phyloP scores from a whole-genome alignment of 768 basidiomycete species.

The Mycena sanguinolenta region DNA sequence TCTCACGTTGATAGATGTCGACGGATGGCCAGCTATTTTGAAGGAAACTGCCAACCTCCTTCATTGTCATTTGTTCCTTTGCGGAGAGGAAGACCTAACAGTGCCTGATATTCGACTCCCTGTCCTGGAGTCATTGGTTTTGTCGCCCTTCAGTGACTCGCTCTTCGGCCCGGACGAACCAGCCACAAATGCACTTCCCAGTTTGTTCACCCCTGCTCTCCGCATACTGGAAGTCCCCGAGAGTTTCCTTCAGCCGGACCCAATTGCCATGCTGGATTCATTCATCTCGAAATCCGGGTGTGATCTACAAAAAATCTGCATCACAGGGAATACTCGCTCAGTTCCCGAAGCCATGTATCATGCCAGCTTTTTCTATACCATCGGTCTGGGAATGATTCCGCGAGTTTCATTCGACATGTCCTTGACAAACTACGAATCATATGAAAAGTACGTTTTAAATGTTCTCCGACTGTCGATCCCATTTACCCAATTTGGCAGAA shows the following conservation, averaged over 20 bases:
- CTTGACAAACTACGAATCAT: not conserved
- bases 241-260: not conserved
- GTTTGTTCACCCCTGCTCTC: not conserved
- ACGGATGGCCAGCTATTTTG: not conserved
- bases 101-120: too few relatives aligned
- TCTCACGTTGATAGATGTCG: not conserved
- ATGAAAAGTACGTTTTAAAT: not conserved
- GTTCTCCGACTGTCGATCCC: too few relatives aligned
- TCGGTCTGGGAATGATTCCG: too few relatives aligned
- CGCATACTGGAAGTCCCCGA: not conserved
- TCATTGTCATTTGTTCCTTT: not conserved
- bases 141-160: not conserved
- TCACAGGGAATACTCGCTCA: not conserved
- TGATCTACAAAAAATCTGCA: not conserved
- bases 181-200: too few relatives aligned
- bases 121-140: too few relatives aligned
- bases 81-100: too few relatives aligned
- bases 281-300: slow-evolving; percentile 15
- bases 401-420: not conserved
- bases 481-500: too few relatives aligned
- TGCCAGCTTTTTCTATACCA: not conserved
- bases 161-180: too few relatives aligned
- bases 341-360: too few relatives aligned
- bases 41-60: not conserved
- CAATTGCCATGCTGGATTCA: not conserved